These are phyloP conservation scores for Arxiozyma bovina DNA, from an alignment of 1,139 yeast species.

Conservation along the genomic window DNA sequence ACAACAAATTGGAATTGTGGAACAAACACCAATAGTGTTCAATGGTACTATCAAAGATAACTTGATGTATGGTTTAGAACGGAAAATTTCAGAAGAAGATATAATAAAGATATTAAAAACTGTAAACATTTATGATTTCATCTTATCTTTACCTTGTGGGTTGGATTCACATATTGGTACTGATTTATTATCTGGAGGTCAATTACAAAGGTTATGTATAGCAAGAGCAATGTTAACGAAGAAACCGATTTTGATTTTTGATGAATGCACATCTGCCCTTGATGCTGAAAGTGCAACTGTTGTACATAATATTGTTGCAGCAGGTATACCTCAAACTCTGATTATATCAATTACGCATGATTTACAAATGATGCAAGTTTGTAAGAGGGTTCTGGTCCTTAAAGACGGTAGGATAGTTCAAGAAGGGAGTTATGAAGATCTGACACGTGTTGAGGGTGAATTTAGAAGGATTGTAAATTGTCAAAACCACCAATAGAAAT, in stretches of 20 bases:
- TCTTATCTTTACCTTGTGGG: conserved; percentile 46
- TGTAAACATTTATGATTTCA: conserved; percentile 46
- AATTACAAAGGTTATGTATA: conserved; percentile 65
- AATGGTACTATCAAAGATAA: conserved; percentile 63
- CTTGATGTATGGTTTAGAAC: conserved; percentile 48
- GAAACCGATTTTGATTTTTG: conserved; percentile 58
- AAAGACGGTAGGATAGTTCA: conserved; percentile 40
- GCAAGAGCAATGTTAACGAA: conserved; percentile 62
- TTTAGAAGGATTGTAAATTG: conserved; percentile 3
- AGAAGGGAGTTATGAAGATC: conserved; percentile 29
- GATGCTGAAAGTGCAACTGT: conserved; percentile 49
- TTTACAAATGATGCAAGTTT: conserved; percentile 43
- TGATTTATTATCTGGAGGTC: conserved; percentile 66
- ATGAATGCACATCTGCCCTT: conserved; percentile 74
- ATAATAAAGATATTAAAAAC: conserved; percentile 37
- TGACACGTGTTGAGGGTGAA: conserved; percentile 14
- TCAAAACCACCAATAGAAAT: too few relatives aligned
- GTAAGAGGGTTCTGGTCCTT: conserved; percentile 39
- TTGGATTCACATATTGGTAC: conserved; percentile 52
- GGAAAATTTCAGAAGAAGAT: conserved; percentile 30
- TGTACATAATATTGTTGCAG: conserved; percentile 34
- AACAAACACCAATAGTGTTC: conserved; percentile 58
- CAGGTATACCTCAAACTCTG: conserved; percentile 24
- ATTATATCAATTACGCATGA: conserved; percentile 51
- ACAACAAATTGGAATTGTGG: conserved; percentile 50